These are phyloP conservation scores for Rhizopogon vinicolor DNA, from an alignment of 768 basidiomycete genomes.

Conservation along the genomic window DNA sequence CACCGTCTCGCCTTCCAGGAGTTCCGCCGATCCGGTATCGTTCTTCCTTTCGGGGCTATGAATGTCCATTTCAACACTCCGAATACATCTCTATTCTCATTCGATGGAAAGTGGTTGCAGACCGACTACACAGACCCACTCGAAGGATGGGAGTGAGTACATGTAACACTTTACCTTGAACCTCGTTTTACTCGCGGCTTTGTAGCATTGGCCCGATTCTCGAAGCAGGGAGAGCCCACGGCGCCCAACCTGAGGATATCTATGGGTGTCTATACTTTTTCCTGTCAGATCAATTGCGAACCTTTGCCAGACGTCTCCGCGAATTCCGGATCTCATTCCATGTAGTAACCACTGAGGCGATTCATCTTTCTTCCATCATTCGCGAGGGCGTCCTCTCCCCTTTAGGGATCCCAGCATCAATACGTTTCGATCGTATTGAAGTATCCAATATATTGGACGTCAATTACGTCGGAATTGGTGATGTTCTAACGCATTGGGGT, in stretches of 20 bases:
- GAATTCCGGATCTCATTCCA: constrained; percentile 29
- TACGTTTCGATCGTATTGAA: constrained; percentile 41
- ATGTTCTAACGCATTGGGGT: constrained; percentile 32
- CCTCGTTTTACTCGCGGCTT: constrained; percentile 2
- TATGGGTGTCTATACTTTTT: constrained; percentile 49
- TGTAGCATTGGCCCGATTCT: constrained; percentile 37
- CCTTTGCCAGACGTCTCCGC: constrained; percentile 32
- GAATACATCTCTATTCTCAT: constrained; percentile 43
- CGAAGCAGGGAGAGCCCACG: constrained; percentile 32
- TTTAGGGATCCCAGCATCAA: constrained; percentile 17
- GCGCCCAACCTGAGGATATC: constrained; percentile 37
- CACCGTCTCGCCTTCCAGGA: constrained; percentile 41
- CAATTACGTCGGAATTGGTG: constrained; percentile 35
- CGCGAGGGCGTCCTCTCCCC: constrained; percentile 7
- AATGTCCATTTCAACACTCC: constrained; percentile 35
- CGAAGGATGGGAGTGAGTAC: constrained; percentile 44
- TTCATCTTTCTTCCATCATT: constrained; percentile 35
- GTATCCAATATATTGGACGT: constrained; percentile 44
- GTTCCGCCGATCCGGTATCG: constrained; percentile 35
- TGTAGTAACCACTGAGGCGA: constrained; percentile 33
- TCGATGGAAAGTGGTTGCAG: constrained; percentile 41
- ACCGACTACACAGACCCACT: constrained; percentile 40
- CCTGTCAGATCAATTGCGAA: constrained; percentile 33
- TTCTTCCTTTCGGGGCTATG: constrained; percentile 45
- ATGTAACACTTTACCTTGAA: not conserved